Evolutionary conservation across 805 yeast genomes (phyloP), one percentile per base, ranked within the genome.

Genomic region (Grigorovia yakushimaensis): DNA sequence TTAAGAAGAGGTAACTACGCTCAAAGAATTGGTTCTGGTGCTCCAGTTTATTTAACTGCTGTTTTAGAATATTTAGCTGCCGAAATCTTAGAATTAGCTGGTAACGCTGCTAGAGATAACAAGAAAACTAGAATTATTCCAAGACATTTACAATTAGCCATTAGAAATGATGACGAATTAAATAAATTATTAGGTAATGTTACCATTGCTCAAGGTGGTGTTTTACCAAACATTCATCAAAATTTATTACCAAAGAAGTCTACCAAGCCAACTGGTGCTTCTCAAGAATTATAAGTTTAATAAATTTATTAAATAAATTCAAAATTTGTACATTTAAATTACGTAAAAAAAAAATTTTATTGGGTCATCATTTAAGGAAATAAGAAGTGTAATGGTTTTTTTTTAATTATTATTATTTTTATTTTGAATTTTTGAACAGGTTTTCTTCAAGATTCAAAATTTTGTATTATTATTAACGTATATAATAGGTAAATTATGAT

Each of bases 171-270:
- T 79, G 97, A 91, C 76, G 97, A 91, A 75, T 81, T 91, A 73
- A 89, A 91, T 86, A 88, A 86, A 73, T 80, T 89, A 64, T 78
- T 91, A 58, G 81, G 83, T 55, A 88, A 88, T 70, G 98, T 91
- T 58, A 89, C 96, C 55, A 91, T 89, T 65, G 96, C 97, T 60
- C 95, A 88, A 74, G 97, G 97, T 83, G 97, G 97, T 86, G 97
- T 91, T 64, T 80, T 89, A 73, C 97, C 97, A 77, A 87, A 88
- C 82, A 86, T 88, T 69, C 96, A 87, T 76, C 88, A 82, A 74
- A 82, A 83, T 77, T 82, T 89, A 72, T 81, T 89, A 65, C 89
- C 91, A 71, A 78, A 83, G 77, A 82, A 82, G 75, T 71, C 81
- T 54, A 72, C 76, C 46, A 78, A 78, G 67, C 67, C 74, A 52